Conservation (phyloP, 2,329 filamentous ascomycete species). For the Cladophialophora immunda region DNA sequence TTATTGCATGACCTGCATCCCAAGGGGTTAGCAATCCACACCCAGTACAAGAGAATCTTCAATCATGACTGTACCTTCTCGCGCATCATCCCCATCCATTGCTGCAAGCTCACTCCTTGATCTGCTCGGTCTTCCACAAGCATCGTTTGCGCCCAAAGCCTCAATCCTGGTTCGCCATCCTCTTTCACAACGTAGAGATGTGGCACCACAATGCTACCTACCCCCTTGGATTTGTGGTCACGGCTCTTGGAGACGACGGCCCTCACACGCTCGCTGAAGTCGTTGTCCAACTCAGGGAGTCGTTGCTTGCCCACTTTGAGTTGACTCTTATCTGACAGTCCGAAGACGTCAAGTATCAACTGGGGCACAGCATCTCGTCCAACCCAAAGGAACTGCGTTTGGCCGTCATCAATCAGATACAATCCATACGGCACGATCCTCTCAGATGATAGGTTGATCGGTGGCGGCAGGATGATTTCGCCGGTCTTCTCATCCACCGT, state of each 20-base stretch:
- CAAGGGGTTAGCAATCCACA: constrained; percentile 28
- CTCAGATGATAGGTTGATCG: constrained; percentile 86
- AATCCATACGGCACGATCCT: constrained; percentile 87
- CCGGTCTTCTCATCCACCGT: constrained; percentile 84
- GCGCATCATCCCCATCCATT: constrained; percentile 90
- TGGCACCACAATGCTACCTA: constrained; percentile 91
- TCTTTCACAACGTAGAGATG: constrained; percentile 93
- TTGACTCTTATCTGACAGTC: constrained; percentile 80
- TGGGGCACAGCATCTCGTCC: constrained; percentile 92
- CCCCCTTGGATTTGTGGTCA: constrained; percentile 84
- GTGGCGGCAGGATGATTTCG: constrained; percentile 85
- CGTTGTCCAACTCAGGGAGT: constrained; percentile 87
- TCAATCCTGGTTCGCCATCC: constrained; percentile 93
- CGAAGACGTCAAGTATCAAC: constrained; percentile 88
- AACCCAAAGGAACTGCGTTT: constrained; percentile 97
- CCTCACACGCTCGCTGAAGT: constrained; percentile 94
- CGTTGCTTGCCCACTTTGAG: constrained; percentile 90
- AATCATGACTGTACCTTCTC: constrained; percentile 78
- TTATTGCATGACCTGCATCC: constrained; percentile 36
- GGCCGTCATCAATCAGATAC: constrained; percentile 95
- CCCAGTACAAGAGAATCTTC: constrained; percentile 5
- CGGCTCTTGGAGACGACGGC: constrained; percentile 91
- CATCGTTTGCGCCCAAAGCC: constrained; percentile 96
- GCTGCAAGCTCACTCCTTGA: constrained; percentile 88
- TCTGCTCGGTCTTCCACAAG: constrained; percentile 95